phyloP scores from a whole-genome alignment of 495 filamentous ascomycete genomes.

The Aspergillus bridgeri region DNA sequence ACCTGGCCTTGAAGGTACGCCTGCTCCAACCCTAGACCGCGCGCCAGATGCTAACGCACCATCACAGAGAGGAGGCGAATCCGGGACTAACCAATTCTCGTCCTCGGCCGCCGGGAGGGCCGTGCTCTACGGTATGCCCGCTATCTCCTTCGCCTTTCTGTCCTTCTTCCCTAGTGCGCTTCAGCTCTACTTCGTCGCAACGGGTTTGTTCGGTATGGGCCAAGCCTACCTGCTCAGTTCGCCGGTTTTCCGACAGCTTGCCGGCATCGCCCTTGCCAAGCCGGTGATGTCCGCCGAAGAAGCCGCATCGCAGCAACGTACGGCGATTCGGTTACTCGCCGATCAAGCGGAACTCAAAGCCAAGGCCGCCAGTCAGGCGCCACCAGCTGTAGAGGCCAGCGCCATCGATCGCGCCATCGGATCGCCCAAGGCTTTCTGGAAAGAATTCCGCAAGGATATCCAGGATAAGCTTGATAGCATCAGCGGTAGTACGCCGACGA shows the following conservation, averaged over 20 bases:
- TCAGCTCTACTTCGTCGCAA: conserved; percentile 66
- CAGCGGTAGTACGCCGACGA: conserved; percentile 12
- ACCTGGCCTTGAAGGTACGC: conserved; percentile 56
- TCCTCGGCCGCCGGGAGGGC: conserved; percentile 37
- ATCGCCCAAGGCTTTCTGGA: conserved; percentile 16
- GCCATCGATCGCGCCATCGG: conserved; percentile 26
- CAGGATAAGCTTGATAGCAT: conserved; percentile 19
- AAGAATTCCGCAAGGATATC: conserved; percentile 14
- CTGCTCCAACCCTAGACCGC: not conserved
- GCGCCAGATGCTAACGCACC: conserved; percentile 2
- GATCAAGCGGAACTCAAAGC: conserved; percentile 14
- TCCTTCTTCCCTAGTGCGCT: conserved; percentile 62
- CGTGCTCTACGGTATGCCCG: conserved; percentile 57
- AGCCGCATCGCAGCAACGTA: conserved; percentile 12
- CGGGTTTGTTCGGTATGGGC: conserved; percentile 50
- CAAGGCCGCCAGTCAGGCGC: not conserved
- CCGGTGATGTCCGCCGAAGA: not conserved
- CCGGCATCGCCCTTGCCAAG: conserved; percentile 23
- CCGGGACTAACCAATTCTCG: conserved; percentile 30
- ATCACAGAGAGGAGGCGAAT: conserved; percentile 53
- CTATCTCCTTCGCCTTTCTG: conserved; percentile 59
- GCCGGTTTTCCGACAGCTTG: conserved; percentile 23
- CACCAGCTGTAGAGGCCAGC: conserved; percentile 11
- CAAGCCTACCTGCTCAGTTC: conserved; percentile 55
- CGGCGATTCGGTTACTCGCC: conserved; percentile 22